Base-by-base conservation (phyloP, 139 green algal genomes). In the Coelastrella sp. region DNA sequence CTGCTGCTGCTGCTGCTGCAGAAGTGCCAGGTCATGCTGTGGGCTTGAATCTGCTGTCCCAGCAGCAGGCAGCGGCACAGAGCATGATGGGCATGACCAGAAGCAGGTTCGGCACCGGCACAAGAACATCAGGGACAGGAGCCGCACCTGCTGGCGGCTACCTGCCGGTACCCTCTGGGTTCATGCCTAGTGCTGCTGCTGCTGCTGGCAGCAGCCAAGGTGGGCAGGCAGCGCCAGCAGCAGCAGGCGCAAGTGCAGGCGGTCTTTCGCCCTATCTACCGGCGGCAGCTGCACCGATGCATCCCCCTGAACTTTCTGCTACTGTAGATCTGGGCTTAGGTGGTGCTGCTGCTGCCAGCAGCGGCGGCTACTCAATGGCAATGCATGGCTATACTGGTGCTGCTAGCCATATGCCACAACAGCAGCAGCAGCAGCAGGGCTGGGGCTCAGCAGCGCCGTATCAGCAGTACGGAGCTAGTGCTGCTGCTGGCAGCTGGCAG, bases 31-130 rank as follows among this genome's bases (percentile, higher is more conserved):
- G 65, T 19, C 58, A 68, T 60, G n/a, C 82, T 47, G 82, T 79
- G 17, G 82, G 82, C 65, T 64, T 87, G 61, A 87, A 68, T 60
- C 59, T 66, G 58, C 59, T 61, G 81, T 16, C 23, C 17, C 79
- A 85, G 19, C 79, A 85, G 56, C 79, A 84, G 17, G 56, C 78
- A 73, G 79, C 58, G 57, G n/a, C n/a, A n/a, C n/a, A 64, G 3
- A 73, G 57, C 79, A 64, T 85, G 68, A 76, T 85, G 71, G 23
- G 6, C 74, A 80, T 20, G 17, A 83, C 11, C 76, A 83, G 13
- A 20, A 83, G 47, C 76, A 83, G 54, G 4, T 86, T 57, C 80
- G 74, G 64, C 56, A 71, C 47, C 8, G n/a, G n/a, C n/a, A n/a
- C n/a, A n/a, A 77, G 4, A 59, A 7, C 74, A 80, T 11, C 22